Evolutionary conservation across 2,329 filamentous ascomycete genomes (phyloP).

Genomic region (Botrytis tulipae): DNA sequence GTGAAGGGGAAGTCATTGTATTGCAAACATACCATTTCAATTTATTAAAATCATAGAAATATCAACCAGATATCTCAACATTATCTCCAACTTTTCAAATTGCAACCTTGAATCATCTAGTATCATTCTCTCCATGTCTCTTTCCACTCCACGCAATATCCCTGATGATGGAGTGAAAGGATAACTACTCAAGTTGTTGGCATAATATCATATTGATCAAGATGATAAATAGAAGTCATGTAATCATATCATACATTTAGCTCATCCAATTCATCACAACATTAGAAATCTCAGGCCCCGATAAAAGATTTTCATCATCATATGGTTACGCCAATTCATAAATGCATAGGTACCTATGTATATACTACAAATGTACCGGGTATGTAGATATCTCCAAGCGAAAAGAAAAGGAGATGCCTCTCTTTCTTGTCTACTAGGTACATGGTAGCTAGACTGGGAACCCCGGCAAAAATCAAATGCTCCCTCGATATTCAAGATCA

Average conservation of each 20-base stretch:
- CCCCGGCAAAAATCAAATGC: no score
- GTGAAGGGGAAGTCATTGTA: slow-evolving; percentile 27
- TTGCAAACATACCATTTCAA: slow-evolving; percentile 28
- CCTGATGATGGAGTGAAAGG: no score
- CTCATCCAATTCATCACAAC: not conserved
- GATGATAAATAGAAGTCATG: not conserved
- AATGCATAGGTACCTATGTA: not conserved
- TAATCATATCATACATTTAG: not conserved
- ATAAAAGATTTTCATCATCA: not conserved
- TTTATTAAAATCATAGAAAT: not conserved
- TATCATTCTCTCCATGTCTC: not conserved
- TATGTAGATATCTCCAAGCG: no score
- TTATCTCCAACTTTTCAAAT: not conserved
- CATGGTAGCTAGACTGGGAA: no score
- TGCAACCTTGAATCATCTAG: not conserved
- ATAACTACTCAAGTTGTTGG: rapidly evolving
- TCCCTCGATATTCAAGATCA: no score
- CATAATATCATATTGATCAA: not conserved
- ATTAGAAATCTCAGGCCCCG: not conserved
- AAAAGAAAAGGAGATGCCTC: no score
- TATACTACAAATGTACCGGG: not conserved
- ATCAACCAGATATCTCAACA: not conserved
- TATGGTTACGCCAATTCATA: no score
- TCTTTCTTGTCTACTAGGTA: no score
- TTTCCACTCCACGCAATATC: not conserved